Conservation (phyloP, 225 moss, liverwort and hornwort genomes). For the Antitrichia curtipendula region DNA sequence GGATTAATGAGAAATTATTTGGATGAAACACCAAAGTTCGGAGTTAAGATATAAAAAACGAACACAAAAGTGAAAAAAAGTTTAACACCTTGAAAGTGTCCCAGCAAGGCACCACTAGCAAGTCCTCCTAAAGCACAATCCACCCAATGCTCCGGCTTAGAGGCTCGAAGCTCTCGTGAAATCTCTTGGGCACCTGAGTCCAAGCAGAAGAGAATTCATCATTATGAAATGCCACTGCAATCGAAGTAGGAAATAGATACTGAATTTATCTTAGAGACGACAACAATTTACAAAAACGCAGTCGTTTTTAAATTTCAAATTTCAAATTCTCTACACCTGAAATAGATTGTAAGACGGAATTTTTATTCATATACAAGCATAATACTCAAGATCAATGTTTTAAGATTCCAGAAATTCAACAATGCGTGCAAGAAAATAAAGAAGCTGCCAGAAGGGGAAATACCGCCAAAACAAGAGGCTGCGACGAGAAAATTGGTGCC, state of each 20-base stretch:
- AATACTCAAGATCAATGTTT: not conserved
- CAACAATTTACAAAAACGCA: not conserved
- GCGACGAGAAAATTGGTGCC: constrained; percentile 66
- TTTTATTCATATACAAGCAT: not conserved
- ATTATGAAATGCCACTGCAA: not conserved
- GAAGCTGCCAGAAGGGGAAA: not conserved
- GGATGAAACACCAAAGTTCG: not conserved
- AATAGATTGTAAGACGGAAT: not conserved
- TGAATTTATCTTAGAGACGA: not conserved
- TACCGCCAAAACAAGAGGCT: constrained; percentile 64
- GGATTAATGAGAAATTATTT: not conserved
- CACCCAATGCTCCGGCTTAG: constrained; percentile 64
- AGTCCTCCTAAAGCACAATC: constrained; percentile 73
- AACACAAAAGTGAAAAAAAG: not conserved
- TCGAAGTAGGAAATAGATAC: not conserved
- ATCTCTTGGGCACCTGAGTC: constrained; percentile 67
- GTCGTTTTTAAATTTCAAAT: not conserved
- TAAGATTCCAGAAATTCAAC: not conserved
- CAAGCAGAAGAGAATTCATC: not conserved
- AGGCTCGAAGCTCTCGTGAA: constrained; percentile 84
- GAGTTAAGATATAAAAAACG: not conserved
- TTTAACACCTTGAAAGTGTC: constrained; percentile 56
- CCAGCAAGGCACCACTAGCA: constrained; percentile 69
- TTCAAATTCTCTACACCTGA: not conserved
- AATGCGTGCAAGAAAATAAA: not conserved